A percentile compares a stretch with the other conserved stretches of the same genome.
These are phyloP conservation scores for Blastomyces gilchristii DNA, from an alignment of 2,329 filamentous ascomycete species.

Conservation along the genomic window DNA sequence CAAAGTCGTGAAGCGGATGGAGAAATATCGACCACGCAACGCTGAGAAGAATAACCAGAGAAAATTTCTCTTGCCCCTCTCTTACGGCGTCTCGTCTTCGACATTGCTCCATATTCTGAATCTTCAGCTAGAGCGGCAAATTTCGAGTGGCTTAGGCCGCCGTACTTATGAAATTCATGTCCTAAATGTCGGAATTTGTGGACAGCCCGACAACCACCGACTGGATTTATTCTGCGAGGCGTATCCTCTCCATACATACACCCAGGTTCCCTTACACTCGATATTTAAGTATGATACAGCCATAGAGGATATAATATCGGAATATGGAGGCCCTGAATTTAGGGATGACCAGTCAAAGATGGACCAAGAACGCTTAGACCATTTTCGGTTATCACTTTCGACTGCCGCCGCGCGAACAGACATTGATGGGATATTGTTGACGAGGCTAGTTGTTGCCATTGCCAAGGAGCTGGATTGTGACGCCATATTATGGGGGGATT, in stretches of 20 bases:
- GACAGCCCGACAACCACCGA: constrained; percentile 20
- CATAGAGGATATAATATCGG: constrained; percentile 24
- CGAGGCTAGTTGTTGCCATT: constrained; percentile 57
- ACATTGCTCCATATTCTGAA: constrained; percentile 67
- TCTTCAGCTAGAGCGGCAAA: constrained; percentile 56
- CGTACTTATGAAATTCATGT: constrained; percentile 54
- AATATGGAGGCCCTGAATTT: constrained; percentile 23
- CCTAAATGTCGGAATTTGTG: constrained; percentile 27
- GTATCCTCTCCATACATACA: constrained; percentile 59
- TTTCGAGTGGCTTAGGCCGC: constrained; percentile 49
- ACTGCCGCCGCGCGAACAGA: constrained; percentile 70
- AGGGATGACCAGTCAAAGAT: constrained; percentile 22
- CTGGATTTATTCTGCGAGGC: constrained; percentile 42
- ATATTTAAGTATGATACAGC: constrained; percentile 41
- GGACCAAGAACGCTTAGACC: constrained; percentile 41
- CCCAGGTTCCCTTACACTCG: constrained; percentile 52
- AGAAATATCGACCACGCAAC: constrained; percentile 45
- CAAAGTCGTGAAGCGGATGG: constrained; percentile 72
- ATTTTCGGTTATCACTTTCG: constrained; percentile 51
- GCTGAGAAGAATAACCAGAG: constrained; percentile 33
- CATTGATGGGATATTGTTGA: constrained; percentile 58
- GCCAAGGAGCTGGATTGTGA: constrained; percentile 53
- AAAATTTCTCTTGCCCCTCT: constrained; percentile 66
- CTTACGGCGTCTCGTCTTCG: constrained; percentile 71
- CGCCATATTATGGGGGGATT: constrained; percentile 71